Percentiles rank a stretch among this genome's conserved stretches.
These are phyloP conservation scores for Coniochaeta ligniaria DNA, from an alignment of 2,329 filamentous ascomycete species.

Conservation along the genomic window DNA sequence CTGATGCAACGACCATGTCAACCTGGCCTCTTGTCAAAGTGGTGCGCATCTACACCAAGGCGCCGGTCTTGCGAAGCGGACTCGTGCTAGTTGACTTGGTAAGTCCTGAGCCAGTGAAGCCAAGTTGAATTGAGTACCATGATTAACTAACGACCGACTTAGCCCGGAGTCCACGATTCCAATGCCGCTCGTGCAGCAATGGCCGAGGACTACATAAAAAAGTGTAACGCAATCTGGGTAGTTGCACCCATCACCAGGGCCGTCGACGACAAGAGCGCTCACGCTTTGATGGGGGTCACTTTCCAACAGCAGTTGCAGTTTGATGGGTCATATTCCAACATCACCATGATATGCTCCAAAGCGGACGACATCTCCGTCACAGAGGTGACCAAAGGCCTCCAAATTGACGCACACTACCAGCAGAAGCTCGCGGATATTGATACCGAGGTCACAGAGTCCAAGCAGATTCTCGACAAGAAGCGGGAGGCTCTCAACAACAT, in stretches of 20 bases:
- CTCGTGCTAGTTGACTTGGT: not conserved
- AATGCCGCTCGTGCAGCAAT: constrained; percentile 46
- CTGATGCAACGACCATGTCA: not conserved
- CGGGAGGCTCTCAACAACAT: not conserved
- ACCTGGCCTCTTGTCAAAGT: not conserved
- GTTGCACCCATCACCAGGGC: constrained; percentile 53
- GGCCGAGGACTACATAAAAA: constrained; percentile 49
- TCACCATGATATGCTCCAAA: constrained; percentile 56
- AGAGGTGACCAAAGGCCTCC: constrained; percentile 22
- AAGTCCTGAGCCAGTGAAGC: not conserved
- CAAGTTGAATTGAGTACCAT: not conserved
- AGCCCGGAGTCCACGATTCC: constrained; percentile 48
- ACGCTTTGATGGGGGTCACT: constrained; percentile 43
- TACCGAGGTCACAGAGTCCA: not conserved
- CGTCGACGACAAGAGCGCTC: constrained; percentile 51
- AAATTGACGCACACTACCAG: constrained; percentile 12
- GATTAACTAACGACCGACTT: not conserved
- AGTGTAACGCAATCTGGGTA: constrained; percentile 52
- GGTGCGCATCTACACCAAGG: not conserved
- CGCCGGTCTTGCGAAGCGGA: not conserved
- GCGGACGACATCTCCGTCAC: constrained; percentile 48
- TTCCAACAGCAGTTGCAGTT: constrained; percentile 53
- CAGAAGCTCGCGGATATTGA: not conserved
- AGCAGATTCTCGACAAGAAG: not conserved
- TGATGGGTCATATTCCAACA: constrained; percentile 41